Percentiles rank a stretch among this genome's conserved stretches.
phyloP scores from a whole-genome alignment of 208 protist species.

The Porcisia hertigi region DNA sequence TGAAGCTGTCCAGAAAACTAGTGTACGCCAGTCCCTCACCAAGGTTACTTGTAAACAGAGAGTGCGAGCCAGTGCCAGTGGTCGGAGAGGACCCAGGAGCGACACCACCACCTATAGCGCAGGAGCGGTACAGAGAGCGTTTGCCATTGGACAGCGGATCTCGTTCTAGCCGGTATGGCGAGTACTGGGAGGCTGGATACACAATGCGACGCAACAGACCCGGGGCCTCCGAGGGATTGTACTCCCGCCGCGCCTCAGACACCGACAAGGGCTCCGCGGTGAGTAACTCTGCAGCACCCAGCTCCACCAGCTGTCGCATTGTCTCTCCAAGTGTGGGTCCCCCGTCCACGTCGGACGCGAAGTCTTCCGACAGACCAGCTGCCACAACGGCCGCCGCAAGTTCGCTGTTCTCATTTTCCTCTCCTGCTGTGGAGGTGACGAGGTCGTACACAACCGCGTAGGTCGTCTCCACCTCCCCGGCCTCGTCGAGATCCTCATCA shows the following conservation, averaged over 20 bases:
- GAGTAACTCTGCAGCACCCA: conserved; percentile 75
- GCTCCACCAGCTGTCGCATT: conserved; percentile 57
- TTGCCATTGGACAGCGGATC: conserved; percentile 49
- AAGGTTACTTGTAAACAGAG: background rate
- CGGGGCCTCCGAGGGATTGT: conserved; percentile 50
- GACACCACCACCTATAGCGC: background rate
- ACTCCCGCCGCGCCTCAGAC: conserved; percentile 34
- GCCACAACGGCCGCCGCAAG: conserved; percentile 9
- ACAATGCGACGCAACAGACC: conserved; percentile 52
- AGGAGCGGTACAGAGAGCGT: conserved; percentile 9
- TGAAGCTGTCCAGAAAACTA: conserved; percentile 33
- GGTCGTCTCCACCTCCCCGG: background rate
- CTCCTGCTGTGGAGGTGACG: conserved; percentile 17
- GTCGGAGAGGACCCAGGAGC: conserved; percentile 8
- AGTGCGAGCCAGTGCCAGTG: background rate
- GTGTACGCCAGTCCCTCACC: conserved; percentile 31
- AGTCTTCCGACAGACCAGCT: conserved; percentile 8
- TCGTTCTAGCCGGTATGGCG: conserved; percentile 55
- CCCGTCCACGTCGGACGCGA: conserved; percentile 3
- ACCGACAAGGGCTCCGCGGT: conserved; percentile 32
- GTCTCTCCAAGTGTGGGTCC: conserved; percentile 37
- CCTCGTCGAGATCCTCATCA: conserved; percentile 9
- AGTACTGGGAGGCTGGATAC: conserved; percentile 74
- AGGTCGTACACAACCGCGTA: conserved; percentile 35
- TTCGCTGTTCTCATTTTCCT: conserved; percentile 15